Conservation (phyloP, 148 eudicot genomes). For the Polygonum aviculare region DNA sequence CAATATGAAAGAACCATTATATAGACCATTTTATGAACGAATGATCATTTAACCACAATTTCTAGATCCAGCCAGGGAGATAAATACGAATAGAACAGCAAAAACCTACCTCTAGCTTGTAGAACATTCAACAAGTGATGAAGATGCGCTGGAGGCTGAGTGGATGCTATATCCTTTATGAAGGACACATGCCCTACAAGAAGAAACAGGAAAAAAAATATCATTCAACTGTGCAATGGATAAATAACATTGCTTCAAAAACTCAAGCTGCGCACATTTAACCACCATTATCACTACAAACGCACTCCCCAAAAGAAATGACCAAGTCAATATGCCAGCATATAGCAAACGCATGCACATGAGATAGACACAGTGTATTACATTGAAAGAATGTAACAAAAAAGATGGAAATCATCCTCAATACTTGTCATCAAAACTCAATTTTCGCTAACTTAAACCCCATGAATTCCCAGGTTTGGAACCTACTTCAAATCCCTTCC, state of each 20-base stretch:
- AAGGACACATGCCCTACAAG: slow-evolving; percentile 44
- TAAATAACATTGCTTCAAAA: not conserved
- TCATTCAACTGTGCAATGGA: not conserved
- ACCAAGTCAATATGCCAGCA: not conserved
- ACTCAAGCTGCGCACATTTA: slow-evolving; percentile 2
- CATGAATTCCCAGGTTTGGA: not conserved
- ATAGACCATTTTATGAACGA: not conserved
- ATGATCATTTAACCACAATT: not conserved
- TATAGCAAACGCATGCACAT: not conserved
- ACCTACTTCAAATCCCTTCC: not conserved
- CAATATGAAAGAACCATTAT: not conserved
- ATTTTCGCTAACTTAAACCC: not conserved
- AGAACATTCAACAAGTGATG: slow-evolving; percentile 68
- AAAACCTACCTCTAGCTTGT: slow-evolving; percentile 61
- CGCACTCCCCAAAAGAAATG: not conserved
- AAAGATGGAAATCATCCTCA: not conserved
- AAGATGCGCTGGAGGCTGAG: slow-evolving; percentile 68
- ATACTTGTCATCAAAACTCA: not conserved
- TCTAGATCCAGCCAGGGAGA: not conserved
- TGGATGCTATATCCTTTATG: slow-evolving; percentile 75
- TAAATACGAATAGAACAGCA: not conserved
- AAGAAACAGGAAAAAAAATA: not conserved
- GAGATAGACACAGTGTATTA: not conserved
- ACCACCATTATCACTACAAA: not conserved
- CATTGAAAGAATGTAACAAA: not conserved